A percentile compares a stretch with the other conserved stretches of the same genome.
Conservation (phyloP, 1,284 basidiomycete species). For the Hymenochaete sp. region DNA sequence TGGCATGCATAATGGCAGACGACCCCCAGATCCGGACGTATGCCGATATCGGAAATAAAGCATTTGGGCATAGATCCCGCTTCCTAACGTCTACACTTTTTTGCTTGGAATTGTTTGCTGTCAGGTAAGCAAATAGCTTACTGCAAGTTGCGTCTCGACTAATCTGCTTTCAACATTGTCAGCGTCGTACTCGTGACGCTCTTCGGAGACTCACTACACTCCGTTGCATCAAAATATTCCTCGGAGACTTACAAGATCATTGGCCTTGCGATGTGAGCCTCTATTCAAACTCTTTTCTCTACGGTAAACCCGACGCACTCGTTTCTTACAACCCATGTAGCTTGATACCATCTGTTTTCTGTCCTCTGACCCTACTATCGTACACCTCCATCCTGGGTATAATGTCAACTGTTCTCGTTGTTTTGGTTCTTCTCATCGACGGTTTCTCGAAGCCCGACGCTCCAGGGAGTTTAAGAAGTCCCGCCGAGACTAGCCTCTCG, state of each 20-base stretch:
- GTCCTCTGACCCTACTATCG: slow-evolving; percentile 78
- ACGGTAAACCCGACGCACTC: background rate
- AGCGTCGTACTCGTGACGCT: slow-evolving; percentile 82
- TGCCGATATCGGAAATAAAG: slow-evolving; percentile 81
- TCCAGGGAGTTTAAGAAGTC: slow-evolving; percentile 78
- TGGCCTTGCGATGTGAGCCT: slow-evolving; percentile 55
- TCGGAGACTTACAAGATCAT: slow-evolving; percentile 68
- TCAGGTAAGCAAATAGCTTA: slow-evolving; percentile 41
- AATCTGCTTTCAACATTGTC: slow-evolving; percentile 11
- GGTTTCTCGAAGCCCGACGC: slow-evolving; percentile 71
- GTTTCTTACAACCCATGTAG: slow-evolving; percentile 29
- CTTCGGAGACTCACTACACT: slow-evolving; percentile 78
- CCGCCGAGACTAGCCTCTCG: slow-evolving; percentile 60
- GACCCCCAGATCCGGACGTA: slow-evolving; percentile 74
- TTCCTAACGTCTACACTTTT: slow-evolving; percentile 68
- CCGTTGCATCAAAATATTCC: slow-evolving; percentile 59
- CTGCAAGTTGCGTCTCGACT: background rate
- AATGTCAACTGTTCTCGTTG: slow-evolving; percentile 68
- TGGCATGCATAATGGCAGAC: slow-evolving; percentile 64
- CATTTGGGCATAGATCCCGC: slow-evolving; percentile 70
- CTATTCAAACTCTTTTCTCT: slow-evolving; percentile 22
- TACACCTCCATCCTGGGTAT: slow-evolving; percentile 83
- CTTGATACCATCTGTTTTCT: slow-evolving; percentile 74
- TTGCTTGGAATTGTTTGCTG: slow-evolving; percentile 77
- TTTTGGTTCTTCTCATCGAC: slow-evolving; percentile 77